These are phyloP conservation scores for Mrakia gelida DNA, from an alignment of 768 basidiomycete genomes.

Conservation along the genomic window DNA sequence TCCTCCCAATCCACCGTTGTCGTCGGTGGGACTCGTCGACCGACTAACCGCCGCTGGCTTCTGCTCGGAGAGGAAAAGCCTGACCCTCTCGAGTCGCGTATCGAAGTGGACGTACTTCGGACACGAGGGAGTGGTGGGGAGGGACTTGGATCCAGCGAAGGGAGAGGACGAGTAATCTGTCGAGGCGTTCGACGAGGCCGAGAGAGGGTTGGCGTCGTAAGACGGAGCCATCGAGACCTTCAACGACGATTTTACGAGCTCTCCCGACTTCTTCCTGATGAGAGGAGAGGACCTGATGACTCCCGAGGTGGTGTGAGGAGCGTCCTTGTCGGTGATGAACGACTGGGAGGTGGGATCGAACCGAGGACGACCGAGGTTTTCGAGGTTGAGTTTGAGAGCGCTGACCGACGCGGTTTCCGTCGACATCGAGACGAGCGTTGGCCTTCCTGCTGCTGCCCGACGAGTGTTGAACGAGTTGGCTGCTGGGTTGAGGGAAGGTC, in stretches of 20 bases:
- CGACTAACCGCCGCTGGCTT: slow-evolving; percentile 90
- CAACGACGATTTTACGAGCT: slow-evolving; percentile 85
- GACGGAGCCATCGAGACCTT: slow-evolving; percentile 50
- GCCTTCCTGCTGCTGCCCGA: slow-evolving; percentile 16
- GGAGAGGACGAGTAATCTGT: slow-evolving; percentile 45
- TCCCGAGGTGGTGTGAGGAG: slow-evolving; percentile 17
- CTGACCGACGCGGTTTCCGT: slow-evolving; percentile 13
- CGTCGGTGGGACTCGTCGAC: slow-evolving; percentile 76
- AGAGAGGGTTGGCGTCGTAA: slow-evolving; percentile 28
- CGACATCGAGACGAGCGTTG: slow-evolving; percentile 23
- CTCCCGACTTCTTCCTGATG: slow-evolving; percentile 88
- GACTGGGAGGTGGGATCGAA: slow-evolving; percentile 23
- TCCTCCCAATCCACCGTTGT: slow-evolving; percentile 52
- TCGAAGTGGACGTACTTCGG: slow-evolving; percentile 91
- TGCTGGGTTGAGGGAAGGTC: background rate
- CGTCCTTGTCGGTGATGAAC: slow-evolving; percentile 21
- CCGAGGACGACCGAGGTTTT: slow-evolving; percentile 28
- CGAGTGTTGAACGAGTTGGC: slow-evolving; percentile 29
- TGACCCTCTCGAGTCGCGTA: slow-evolving; percentile 83
- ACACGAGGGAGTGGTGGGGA: slow-evolving; percentile 71
- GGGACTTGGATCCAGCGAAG: slow-evolving; percentile 53
- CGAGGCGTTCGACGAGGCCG: slow-evolving; percentile 41
- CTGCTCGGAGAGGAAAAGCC: slow-evolving; percentile 90
- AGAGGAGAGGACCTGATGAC: slow-evolving; percentile 45
- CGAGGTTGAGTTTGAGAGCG: slow-evolving; percentile 29